These are phyloP conservation scores for Aspergillus novofumigatus DNA, from an alignment of 2,329 filamentous ascomycete genomes.

Conservation along the genomic window DNA sequence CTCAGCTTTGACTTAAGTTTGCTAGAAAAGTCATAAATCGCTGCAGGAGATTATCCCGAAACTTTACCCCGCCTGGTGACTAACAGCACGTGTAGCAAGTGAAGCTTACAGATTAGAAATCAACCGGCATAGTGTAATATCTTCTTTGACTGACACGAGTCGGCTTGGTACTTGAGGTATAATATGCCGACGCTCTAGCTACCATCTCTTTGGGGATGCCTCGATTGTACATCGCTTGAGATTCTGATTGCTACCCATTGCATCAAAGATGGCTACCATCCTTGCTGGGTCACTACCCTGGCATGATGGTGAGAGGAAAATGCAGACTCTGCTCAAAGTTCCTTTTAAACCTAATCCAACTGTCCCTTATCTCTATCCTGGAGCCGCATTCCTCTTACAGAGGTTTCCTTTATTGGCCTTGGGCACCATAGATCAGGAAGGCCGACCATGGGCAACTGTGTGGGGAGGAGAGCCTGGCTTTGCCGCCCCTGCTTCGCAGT, in stretches of 20 bases:
- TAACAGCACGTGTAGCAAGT: neutral
- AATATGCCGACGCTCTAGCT: no score
- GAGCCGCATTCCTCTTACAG: constrained; percentile 58
- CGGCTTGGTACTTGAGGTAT: neutral
- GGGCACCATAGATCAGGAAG: constrained; percentile 63
- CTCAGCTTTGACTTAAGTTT: no score
- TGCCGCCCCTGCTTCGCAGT: constrained; percentile 57
- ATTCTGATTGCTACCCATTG: neutral
- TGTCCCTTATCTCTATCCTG: constrained; percentile 55
- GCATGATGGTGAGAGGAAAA: constrained; percentile 63
- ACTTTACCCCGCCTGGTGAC: neutral
- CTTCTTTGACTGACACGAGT: neutral
- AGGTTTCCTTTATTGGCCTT: constrained; percentile 66
- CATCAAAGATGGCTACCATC: constrained; percentile 18
- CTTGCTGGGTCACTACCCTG: constrained; percentile 38
- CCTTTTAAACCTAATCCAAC: constrained; percentile 64
- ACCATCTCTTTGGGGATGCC: no score
- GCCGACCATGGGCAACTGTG: constrained; percentile 70
- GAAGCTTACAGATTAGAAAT: neutral
- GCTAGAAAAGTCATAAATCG: no score
- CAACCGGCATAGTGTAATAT: neutral
- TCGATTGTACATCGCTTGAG: no score
- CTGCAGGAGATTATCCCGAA: neutral
- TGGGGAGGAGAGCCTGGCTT: constrained; percentile 73
- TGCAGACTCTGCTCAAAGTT: constrained; percentile 60